These are phyloP conservation scores for Azolla pinnata DNA, from an alignment of 75 land plant species.

Conservation along the genomic window DNA sequence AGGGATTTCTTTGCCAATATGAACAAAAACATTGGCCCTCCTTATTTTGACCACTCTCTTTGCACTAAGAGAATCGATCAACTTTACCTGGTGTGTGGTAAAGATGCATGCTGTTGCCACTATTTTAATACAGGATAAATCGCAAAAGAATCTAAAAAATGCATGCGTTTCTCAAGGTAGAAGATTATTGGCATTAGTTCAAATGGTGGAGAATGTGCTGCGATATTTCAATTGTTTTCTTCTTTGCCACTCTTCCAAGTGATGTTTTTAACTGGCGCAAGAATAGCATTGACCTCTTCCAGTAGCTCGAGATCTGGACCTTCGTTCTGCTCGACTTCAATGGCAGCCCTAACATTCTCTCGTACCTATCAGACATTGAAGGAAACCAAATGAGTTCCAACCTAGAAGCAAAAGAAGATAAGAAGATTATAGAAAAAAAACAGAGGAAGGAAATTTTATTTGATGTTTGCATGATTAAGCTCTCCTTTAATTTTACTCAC, in stretches of 20 bases:
- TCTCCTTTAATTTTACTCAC: not conserved
- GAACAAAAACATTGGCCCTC: too few species aligned
- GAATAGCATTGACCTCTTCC: constrained; percentile 55
- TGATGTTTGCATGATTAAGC: not conserved
- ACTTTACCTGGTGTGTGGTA: not conserved
- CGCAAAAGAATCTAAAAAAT: too few species aligned
- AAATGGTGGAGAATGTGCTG: too few species aligned
- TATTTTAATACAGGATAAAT: too few species aligned
- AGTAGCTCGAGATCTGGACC: constrained; percentile 46
- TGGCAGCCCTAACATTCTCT: constrained; percentile 81
- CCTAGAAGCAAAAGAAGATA: not conserved
- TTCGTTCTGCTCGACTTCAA: constrained; percentile 38
- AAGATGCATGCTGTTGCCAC: not conserved
- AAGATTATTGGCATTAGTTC: not conserved
- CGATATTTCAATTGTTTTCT: constrained; percentile 18
- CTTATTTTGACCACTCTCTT: not conserved
- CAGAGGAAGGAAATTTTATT: not conserved
- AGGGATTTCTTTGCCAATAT: too few species aligned
- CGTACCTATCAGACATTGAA: constrained; percentile 43
- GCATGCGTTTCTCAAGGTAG: not conserved
- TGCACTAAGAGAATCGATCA: not conserved
- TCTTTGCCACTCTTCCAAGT: constrained; percentile 83
- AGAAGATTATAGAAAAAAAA: not conserved
- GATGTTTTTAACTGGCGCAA: constrained; percentile 77
- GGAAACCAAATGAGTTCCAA: not conserved